Percentiles rank a stretch among this genome's conserved stretches.
Evolutionary conservation across 2,329 filamentous ascomycete species (phyloP).

Genomic region (Aspergillus amoenus): DNA sequence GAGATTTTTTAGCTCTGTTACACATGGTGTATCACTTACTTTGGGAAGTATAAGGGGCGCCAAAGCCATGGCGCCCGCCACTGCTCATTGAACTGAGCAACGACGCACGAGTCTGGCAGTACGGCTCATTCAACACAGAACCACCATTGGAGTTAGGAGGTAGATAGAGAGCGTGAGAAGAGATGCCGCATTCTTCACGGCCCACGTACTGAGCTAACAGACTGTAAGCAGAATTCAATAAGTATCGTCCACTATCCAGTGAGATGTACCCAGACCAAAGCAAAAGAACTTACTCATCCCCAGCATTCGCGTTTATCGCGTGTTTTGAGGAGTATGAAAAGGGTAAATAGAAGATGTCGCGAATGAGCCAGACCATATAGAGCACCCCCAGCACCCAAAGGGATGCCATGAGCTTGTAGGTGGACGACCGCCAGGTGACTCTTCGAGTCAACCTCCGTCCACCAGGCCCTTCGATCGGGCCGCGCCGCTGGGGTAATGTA

Average conservation of each 20-base stretch:
- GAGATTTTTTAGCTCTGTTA: no score
- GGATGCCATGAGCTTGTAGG: constrained; percentile 43
- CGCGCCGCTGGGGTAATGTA: constrained; percentile 29
- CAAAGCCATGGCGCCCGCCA: constrained; percentile 43
- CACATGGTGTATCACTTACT: constrained; percentile 21
- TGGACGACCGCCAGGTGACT: constrained; percentile 44
- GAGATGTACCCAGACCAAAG: constrained; percentile 5
- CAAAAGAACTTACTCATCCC: constrained; percentile 24
- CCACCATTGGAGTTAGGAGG: constrained; percentile 23
- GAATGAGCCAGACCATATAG: constrained; percentile 43
- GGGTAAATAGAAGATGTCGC: constrained; percentile 39
- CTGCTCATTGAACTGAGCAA: constrained; percentile 43
- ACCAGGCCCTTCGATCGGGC: constrained; percentile 42
- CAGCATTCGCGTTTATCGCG: constrained; percentile 3
- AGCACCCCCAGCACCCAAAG: constrained; percentile 41
- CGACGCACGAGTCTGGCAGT: constrained; percentile 34
- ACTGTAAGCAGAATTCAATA: constrained; percentile 24
- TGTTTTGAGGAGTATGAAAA: constrained; percentile 27
- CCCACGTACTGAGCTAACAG: constrained; percentile 38
- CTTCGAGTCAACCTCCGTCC: constrained; percentile 40
- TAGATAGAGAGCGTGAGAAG: constrained; percentile 35
- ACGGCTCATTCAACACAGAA: constrained; percentile 19
- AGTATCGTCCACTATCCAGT: constrained; percentile 15
- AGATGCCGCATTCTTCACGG: constrained; percentile 37
- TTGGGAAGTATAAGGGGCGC: constrained; percentile 40